phyloP scores from a whole-genome alignment of 2,329 filamentous ascomycete genomes.

The Cryphonectria parasitica region DNA sequence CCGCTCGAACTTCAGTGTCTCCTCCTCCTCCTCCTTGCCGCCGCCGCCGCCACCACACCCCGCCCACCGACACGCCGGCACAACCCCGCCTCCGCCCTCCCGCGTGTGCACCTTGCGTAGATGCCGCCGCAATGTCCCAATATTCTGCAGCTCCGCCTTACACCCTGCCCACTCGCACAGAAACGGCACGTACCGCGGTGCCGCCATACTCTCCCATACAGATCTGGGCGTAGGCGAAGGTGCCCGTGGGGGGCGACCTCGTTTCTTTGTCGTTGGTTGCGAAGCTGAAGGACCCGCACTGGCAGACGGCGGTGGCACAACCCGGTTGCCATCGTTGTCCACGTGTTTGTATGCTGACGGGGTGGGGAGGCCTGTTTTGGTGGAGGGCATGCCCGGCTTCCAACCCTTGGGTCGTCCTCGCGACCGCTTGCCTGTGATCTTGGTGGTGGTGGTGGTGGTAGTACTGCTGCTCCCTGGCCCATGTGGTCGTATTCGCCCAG shows the following conservation, averaged over 20 bases:
- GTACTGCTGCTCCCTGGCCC: not conserved
- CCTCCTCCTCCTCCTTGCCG: not conserved
- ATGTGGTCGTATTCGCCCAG: constrained; percentile 2
- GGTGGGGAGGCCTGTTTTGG: constrained; percentile 15
- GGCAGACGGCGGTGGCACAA: not conserved
- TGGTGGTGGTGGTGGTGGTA: not conserved
- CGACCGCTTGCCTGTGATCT: constrained; percentile 14
- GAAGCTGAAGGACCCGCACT: not conserved
- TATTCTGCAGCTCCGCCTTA: constrained; percentile 64
- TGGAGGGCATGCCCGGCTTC: constrained; percentile 29
- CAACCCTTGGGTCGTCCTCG: constrained; percentile 30
- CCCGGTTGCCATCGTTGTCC: constrained; percentile 9
- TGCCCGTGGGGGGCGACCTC: constrained; percentile 34
- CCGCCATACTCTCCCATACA: constrained; percentile 34
- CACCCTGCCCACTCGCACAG: constrained; percentile 64
- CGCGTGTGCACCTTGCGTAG: constrained; percentile 54
- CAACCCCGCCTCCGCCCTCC: constrained; percentile 6
- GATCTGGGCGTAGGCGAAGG: constrained; percentile 27
- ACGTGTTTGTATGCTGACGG: constrained; percentile 4
- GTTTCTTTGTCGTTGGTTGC: constrained; percentile 28
- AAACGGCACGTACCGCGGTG: constrained; percentile 54
- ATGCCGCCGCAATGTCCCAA: constrained; percentile 61
- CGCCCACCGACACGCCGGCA: constrained; percentile 44
- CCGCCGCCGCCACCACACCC: constrained; percentile 39
- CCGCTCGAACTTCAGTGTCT: constrained; percentile 30